Evolutionary conservation across 768 basidiomycete species (phyloP), one percentile per base, ranked within the genome.

Genomic region (Tricholomella constricta): DNA sequence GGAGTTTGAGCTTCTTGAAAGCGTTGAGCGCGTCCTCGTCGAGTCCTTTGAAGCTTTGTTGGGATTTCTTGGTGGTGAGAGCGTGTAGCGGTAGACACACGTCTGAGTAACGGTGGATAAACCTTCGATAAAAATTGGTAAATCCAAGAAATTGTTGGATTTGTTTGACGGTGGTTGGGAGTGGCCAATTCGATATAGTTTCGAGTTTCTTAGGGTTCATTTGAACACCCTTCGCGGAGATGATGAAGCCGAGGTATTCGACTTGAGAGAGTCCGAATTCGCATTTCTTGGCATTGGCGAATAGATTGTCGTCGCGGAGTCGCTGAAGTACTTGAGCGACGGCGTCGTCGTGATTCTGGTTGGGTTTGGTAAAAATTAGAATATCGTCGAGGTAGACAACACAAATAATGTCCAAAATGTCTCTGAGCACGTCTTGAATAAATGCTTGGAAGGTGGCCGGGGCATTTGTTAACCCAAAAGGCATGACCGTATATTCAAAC

Each of bases 311-410:
- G 11, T 51, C 43, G 6, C 53, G 52, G n/a, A 74, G 65, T 2
- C 61, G 47, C 31, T 70, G 40, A 10, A 75, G 65, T 12, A 76
- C 68, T 41, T 59, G 34, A 6, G 45, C 44, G 20, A 72, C 65
- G 35, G 63, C 65, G 8, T 51, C 36, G 15, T 58, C 47, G 37
- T 75, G 72, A 20, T 72, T 58, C 15, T 64, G 49, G 15, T 46
- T 51, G 5, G 48, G 51, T 4, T 57, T 35, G 38, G 75, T 74
- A 48, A 66, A 76, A 17, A 75, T 67, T 19, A 76, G 63, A 52
- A 74, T 82, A 81, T 3, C 73, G 61, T 27, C 69, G 62, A 55
- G 50, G 59, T 78, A 80, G 38, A 80, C 70, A 26, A 78, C 65
- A 51, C 67, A 69, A 43, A 64, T 63, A 17, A 72, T 52, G 40